Evolutionary conservation across 352 stramenopile species (phyloP).

Genomic region (Phytophthora lateralis): DNA sequence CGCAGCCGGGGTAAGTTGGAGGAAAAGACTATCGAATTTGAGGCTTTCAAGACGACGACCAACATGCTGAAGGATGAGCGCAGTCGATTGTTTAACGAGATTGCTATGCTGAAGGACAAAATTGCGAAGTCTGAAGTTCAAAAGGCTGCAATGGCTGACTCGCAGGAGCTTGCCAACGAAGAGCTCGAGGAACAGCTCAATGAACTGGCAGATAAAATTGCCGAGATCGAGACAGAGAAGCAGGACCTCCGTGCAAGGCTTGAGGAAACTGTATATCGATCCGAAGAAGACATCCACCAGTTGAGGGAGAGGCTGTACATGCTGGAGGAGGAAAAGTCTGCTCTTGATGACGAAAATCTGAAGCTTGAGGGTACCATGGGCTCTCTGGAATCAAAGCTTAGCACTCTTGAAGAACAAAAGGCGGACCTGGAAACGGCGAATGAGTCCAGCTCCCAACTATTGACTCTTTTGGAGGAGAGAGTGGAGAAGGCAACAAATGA

Average conservation of each 20-base stretch:
- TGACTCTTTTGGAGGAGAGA: constrained; percentile 30
- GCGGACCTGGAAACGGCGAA: constrained; percentile 36
- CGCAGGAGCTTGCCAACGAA: constrained; percentile 54
- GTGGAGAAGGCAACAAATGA: constrained; percentile 26
- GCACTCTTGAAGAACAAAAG: constrained; percentile 46
- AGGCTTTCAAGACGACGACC: constrained; percentile 60
- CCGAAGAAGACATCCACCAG: constrained; percentile 58
- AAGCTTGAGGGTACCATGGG: constrained; percentile 43
- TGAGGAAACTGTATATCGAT: constrained; percentile 41
- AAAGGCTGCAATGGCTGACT: constrained; percentile 46
- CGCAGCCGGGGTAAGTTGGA: constrained; percentile 55
- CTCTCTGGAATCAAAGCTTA: constrained; percentile 40
- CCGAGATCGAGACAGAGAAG: constrained; percentile 62
- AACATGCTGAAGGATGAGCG: constrained; percentile 70
- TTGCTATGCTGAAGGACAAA: constrained; percentile 55
- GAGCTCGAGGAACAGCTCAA: constrained; percentile 66
- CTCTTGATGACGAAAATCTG: constrained; percentile 41
- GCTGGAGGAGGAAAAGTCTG: constrained; percentile 52
- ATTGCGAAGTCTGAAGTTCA: constrained; percentile 51
- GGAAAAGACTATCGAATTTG: constrained; percentile 68
- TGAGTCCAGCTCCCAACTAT: constrained; percentile 22
- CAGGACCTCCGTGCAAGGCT: constrained; percentile 45
- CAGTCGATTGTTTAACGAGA: constrained; percentile 57
- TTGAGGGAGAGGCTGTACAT: constrained; percentile 50
- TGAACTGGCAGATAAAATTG: constrained; percentile 60